A percentile compares a stretch with the other conserved stretches of the same genome.
Evolutionary conservation across 495 filamentous ascomycete species (phyloP).

Genomic region (Apiosordaria backusii): DNA sequence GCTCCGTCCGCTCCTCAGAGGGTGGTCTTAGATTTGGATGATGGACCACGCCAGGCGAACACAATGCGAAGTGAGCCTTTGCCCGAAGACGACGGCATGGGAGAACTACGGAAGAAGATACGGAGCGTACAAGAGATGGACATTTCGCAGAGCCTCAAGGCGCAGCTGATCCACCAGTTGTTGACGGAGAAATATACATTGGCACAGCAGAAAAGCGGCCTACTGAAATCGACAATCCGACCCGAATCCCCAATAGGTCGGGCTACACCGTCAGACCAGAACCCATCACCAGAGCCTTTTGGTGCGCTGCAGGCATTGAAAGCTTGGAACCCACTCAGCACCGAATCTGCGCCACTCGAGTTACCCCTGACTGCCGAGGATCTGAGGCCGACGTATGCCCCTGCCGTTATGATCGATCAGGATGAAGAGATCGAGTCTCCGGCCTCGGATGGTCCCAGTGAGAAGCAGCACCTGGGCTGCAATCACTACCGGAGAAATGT

Average conservation of each 20-base stretch:
- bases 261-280: slow-evolving; percentile 20
- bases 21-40: background rate
- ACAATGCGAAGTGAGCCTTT: slow-evolving; percentile 36
- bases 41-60: background rate
- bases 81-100: slow-evolving; percentile 93
- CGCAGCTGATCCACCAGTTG: slow-evolving; percentile 74
- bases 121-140: slow-evolving; percentile 66
- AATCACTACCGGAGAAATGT: slow-evolving; percentile 93
- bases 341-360: slow-evolving; percentile 38
- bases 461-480: slow-evolving; percentile 65
- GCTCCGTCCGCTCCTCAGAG: background rate
- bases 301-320: slow-evolving; percentile 34
- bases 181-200: slow-evolving; percentile 73
- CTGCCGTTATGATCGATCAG: slow-evolving; percentile 24
- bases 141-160: slow-evolving; percentile 69
- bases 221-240: slow-evolving; percentile 26
- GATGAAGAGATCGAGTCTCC: slow-evolving; percentile 17
- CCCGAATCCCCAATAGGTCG: slow-evolving; percentile 33
- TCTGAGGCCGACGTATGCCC: slow-evolving; percentile 63
- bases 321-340: slow-evolving; percentile 39
- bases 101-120: slow-evolving; percentile 68
- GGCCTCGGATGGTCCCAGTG: slow-evolving; percentile 44
- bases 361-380: slow-evolving; percentile 73
- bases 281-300: slow-evolving; percentile 22
- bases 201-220: background rate